Base-by-base conservation (phyloP, 2,329 filamentous ascomycete species). In the Exophiala mesophila region DNA sequence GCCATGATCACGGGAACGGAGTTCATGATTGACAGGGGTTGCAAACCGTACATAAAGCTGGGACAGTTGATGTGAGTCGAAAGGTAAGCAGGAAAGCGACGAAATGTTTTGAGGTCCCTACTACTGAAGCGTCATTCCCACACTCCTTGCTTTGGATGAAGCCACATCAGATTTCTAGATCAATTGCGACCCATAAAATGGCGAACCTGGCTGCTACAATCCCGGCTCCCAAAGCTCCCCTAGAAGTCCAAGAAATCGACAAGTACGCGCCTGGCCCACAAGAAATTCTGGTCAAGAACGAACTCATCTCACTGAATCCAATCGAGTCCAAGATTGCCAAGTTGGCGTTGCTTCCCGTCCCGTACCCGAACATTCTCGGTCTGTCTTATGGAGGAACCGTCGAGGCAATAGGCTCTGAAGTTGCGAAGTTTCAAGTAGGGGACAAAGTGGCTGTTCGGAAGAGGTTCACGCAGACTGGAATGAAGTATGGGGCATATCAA, bases 351-450 rank as follows among this genome's bases (percentile, higher is more conserved):
- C 18, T 35, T 20, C 39, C 39, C 5, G 17, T 41, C n/a, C 30
- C 16, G 12, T 41, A 41, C 20, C 39, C 39, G 20, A 18, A 19
- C 4, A 41, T 35, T 26, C 39, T 36, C 6, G 39, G 39, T 24
- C 17, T 26, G n/a, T 35, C 20, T 13, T 44, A n/a, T 26, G 29
- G 49, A 7, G 64, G 64, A 3, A 41, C 60, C 2, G 50, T 66
- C 23, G 64, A 65, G 37, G 52, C 52, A 3, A 54, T 63, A 8
- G 64, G 64, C 5, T 36, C 48, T 2, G 48, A 50, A 12, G 60
- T 65, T 13, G 54, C 52, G 6, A 38, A 37, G 5, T 56, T 60
- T 45, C 54, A 59, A 38, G 45, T 54, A 8, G 61, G 61, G 5
- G 60, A 63, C 30, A 55, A 58, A 33, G 61, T 41, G n/a, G 38